Percentiles rank a stretch among this genome's conserved stretches.
phyloP scores from a whole-genome alignment of 805 yeast species.

The Isabelozyma rhagii region DNA sequence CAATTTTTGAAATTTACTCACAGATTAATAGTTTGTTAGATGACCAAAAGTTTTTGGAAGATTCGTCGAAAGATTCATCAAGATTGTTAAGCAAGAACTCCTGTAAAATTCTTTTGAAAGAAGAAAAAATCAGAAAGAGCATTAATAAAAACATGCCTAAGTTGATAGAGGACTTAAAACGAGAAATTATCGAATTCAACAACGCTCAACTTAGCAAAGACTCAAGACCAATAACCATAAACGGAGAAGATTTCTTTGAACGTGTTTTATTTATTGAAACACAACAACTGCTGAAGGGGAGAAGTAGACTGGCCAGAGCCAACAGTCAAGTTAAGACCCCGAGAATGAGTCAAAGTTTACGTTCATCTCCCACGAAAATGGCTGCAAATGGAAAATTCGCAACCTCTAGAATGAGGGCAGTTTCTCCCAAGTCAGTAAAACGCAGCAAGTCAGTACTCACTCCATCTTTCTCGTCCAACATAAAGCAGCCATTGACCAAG shows the following conservation, averaged over 20 bases:
- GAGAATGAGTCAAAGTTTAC: background rate
- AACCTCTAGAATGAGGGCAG: background rate
- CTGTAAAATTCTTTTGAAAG: slow-evolving; percentile 74
- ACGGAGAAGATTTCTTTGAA: slow-evolving; percentile 49
- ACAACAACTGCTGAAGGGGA: slow-evolving; percentile 8
- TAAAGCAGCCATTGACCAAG: slow-evolving; percentile 1
- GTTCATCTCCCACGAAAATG: background rate
- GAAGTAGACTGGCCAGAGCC: background rate
- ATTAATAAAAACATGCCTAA: slow-evolving; percentile 68
- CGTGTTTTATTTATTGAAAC: slow-evolving; percentile 31
- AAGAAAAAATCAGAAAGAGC: slow-evolving; percentile 71
- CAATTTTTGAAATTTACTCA: slow-evolving; percentile 54
- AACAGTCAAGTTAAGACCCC: slow-evolving; percentile 1
- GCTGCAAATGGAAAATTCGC: background rate
- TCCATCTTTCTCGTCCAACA: slow-evolving; percentile 2
- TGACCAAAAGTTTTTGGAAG: slow-evolving; percentile 63
- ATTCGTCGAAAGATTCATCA: slow-evolving; percentile 75
- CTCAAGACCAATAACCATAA: slow-evolving; percentile 27
- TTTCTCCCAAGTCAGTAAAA: background rate
- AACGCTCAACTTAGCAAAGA: slow-evolving; percentile 17
- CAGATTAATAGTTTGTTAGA: slow-evolving; percentile 52
- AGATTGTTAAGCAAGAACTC: slow-evolving; percentile 72
- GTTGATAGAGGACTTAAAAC: slow-evolving; percentile 49
- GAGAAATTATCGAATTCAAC: slow-evolving; percentile 49
- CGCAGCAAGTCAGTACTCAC: slow-evolving; percentile 2